Percentiles rank a stretch among this genome's conserved stretches.
phyloP scores from a whole-genome alignment of 768 basidiomycete species.

The Ramaria rubella region DNA sequence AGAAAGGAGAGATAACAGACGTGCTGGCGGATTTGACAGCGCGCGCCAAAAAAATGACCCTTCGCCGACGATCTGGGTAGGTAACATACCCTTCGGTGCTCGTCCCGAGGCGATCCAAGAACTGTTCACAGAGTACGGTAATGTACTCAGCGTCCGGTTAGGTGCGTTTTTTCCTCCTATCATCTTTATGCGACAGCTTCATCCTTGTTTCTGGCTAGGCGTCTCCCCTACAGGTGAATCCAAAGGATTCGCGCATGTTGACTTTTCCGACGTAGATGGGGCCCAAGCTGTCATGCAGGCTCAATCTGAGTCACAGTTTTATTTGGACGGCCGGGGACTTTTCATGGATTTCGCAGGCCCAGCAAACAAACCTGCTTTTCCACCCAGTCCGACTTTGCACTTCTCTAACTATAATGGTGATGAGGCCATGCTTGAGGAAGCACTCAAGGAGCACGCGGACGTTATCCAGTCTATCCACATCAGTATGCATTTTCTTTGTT shows the following conservation, averaged over 20 bases:
- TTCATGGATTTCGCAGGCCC: background rate
- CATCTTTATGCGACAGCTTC: background rate
- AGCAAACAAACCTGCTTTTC: background rate
- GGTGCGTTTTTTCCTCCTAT: background rate
- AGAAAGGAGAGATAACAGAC: background rate
- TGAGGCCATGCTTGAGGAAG: background rate
- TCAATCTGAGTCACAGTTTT: background rate
- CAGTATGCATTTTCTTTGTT: background rate
- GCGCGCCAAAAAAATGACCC: background rate
- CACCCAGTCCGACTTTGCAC: background rate
- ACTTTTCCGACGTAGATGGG: background rate
- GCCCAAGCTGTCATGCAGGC: background rate
- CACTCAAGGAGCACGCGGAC: background rate
- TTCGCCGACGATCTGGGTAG: constrained; percentile 1
- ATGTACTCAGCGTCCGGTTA: background rate
- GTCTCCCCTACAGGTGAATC: background rate
- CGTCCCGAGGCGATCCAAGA: background rate
- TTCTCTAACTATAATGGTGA: background rate
- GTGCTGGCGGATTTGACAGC: background rate
- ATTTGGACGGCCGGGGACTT: background rate
- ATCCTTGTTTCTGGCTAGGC: background rate
- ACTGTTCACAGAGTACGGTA: background rate
- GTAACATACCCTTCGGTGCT: background rate
- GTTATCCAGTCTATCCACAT: background rate
- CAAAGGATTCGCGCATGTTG: constrained; percentile 6